Conservation (phyloP, 768 basidiomycete species). For the Suillus decipiens region DNA sequence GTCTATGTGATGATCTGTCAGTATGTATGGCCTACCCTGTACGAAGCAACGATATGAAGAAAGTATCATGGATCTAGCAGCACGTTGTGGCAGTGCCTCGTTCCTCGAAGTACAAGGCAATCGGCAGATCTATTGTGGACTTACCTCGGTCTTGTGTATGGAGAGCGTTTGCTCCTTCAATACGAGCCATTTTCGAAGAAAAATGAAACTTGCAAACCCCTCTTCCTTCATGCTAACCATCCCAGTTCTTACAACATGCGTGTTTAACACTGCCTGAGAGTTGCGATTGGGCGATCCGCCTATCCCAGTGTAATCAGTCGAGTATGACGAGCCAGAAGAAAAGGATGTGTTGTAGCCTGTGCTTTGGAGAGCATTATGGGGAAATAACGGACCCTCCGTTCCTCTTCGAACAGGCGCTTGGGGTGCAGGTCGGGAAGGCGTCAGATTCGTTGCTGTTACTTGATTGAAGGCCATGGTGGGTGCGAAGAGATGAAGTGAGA, state of each 20-base stretch:
- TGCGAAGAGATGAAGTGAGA: constrained; percentile 20
- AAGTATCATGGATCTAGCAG: too few species aligned
- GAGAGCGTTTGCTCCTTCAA: constrained; percentile 77
- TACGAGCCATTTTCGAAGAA: constrained; percentile 88
- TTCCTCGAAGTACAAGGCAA: constrained; percentile 3
- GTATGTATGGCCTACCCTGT: neutral
- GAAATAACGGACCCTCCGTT: constrained; percentile 35
- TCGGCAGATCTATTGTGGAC: constrained; percentile 25
- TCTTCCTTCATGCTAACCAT: constrained; percentile 91
- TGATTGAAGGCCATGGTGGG: constrained; percentile 50
- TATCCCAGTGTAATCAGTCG: constrained; percentile 74
- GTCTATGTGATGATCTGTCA: constrained; percentile 37
- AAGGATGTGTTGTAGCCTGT: constrained; percentile 65
- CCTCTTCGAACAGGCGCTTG: constrained; percentile 59
- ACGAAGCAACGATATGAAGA: neutral
- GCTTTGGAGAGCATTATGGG: constrained; percentile 44
- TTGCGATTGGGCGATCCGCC: constrained; percentile 73
- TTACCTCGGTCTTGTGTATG: constrained; percentile 91
- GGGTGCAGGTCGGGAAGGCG: constrained; percentile 78
- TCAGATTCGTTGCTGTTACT: constrained; percentile 58
- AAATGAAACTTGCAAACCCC: constrained; percentile 87
- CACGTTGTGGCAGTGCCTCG: neutral
- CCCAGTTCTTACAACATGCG: constrained; percentile 67
- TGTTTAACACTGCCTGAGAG: constrained; percentile 33
- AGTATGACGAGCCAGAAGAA: constrained; percentile 60